These are phyloP conservation scores for Halophytophthora batemanensis DNA, from an alignment of 352 stramenopile species.

Conservation along the genomic window DNA sequence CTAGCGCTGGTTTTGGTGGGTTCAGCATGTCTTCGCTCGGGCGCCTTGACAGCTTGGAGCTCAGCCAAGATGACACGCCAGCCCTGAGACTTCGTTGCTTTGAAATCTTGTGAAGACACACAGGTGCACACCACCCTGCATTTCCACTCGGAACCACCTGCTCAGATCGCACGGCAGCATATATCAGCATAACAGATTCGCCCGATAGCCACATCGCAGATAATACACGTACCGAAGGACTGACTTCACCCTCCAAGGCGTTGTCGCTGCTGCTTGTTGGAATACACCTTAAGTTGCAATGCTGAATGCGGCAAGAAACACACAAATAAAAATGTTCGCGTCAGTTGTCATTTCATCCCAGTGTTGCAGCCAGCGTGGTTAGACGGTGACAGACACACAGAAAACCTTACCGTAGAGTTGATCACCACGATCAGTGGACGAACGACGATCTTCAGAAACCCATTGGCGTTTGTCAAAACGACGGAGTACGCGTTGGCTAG, in stretches of 20 bases:
- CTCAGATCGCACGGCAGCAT: conserved; percentile 4
- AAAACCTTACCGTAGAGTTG: conserved; percentile 48
- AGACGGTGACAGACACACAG: neutral
- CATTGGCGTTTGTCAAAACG: conserved; percentile 30
- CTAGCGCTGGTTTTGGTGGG: conserved; percentile 18
- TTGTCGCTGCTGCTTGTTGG: conserved; percentile 24
- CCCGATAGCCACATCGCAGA: neutral
- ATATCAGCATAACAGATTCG: neutral
- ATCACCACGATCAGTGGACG: conserved; percentile 50
- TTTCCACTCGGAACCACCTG: conserved; percentile 29
- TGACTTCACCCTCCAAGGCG: conserved; percentile 10
- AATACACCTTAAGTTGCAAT: conserved; percentile 20
- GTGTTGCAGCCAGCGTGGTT: neutral
- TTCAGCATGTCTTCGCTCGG: conserved; percentile 32
- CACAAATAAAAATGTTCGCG: conserved; percentile 1
- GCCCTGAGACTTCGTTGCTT: conserved; percentile 49
- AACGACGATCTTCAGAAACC: conserved; percentile 35
- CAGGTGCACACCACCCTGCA: conserved; percentile 37
- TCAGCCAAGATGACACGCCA: conserved; percentile 55
- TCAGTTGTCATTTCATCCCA: conserved; percentile 3
- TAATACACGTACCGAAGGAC: conserved; percentile 13
- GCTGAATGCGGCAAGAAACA: conserved; percentile 14
- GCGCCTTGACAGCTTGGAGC: conserved; percentile 37
- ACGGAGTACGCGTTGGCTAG: conserved; percentile 32
- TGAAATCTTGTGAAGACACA: conserved; percentile 40